phyloP scores from a whole-genome alignment of 2,329 filamentous ascomycete species.

The Xylariaceae sp. region DNA sequence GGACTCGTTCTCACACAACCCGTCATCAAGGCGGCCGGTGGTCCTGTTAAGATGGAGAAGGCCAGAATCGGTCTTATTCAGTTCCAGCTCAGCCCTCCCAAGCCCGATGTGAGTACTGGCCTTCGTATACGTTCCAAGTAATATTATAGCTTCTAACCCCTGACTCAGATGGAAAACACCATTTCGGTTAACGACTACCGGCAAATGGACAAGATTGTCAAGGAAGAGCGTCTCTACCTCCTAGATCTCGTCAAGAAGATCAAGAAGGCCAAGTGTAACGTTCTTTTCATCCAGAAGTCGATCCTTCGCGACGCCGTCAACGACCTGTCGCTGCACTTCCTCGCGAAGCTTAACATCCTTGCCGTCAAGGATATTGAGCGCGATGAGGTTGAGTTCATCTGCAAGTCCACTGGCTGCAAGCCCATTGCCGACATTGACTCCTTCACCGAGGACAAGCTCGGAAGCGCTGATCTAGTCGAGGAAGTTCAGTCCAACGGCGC shows the following conservation, averaged over 20 bases:
- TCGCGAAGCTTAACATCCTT: conserved; percentile 93
- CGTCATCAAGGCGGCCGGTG: conserved; percentile 88
- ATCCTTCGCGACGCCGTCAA: conserved; percentile 97
- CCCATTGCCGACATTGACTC: conserved; percentile 97
- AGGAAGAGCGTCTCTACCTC: conserved; percentile 96
- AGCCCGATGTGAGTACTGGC: conserved; percentile 70
- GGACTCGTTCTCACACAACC: conserved; percentile 88
- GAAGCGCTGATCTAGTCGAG: conserved; percentile 87
- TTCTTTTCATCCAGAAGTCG: conserved; percentile 96
- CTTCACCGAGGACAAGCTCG: conserved; percentile 97
- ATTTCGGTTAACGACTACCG: conserved; percentile 99
- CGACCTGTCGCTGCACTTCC: conserved; percentile 93
- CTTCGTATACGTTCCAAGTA: neutral
- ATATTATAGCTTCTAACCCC: conserved; percentile 2
- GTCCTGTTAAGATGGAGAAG: conserved; percentile 92
- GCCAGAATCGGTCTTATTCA: conserved; percentile 94
- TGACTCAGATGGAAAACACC: conserved; percentile 87
- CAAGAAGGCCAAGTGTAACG: conserved; percentile 99
- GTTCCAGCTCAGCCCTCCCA: conserved; percentile 96
- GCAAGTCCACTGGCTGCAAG: conserved; percentile 98
- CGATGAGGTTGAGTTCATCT: conserved; percentile 98
- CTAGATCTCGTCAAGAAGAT: conserved; percentile 99
- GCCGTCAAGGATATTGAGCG: conserved; percentile 97
- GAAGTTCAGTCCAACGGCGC: conserved; percentile 83
- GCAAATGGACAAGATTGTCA: conserved; percentile 99